These are phyloP conservation scores for Yamadazyma sp. DNA, from an alignment of 805 yeast genomes.

Conservation along the genomic window DNA sequence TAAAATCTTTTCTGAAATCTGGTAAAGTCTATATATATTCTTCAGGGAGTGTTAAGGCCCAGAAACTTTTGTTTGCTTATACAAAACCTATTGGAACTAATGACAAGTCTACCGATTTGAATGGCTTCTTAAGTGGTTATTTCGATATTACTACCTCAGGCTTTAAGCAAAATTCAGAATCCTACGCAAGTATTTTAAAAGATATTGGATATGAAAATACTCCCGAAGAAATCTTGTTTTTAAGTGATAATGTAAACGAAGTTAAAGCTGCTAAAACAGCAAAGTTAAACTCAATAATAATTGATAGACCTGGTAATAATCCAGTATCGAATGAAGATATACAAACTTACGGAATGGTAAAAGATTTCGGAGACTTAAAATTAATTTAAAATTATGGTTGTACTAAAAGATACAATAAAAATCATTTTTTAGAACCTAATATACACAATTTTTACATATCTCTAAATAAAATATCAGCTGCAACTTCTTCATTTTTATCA, in stretches of 20 bases:
- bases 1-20: slow-evolving; percentile 38
- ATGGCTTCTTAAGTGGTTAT: slow-evolving; percentile 56
- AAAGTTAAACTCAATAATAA: slow-evolving; percentile 58
- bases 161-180: slow-evolving; percentile 51
- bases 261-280: slow-evolving; percentile 70
- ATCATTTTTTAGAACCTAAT: slow-evolving; percentile 1
- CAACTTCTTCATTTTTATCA: slow-evolving; percentile 94
- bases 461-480: slow-evolving; percentile 84
- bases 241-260: slow-evolving; percentile 79
- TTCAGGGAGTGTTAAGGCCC: slow-evolving; percentile 87
- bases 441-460: slow-evolving; percentile 26
- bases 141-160: slow-evolving; percentile 88
- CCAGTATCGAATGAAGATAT: slow-evolving; percentile 39
- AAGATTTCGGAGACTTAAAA: slow-evolving; percentile 4
- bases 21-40: slow-evolving; percentile 69
- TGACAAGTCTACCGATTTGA: slow-evolving; percentile 46
- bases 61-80: slow-evolving; percentile 68
- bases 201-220: slow-evolving; percentile 34
- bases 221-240: slow-evolving; percentile 48
- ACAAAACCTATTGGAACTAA: slow-evolving; percentile 47
- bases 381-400: background rate
- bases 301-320: slow-evolving; percentile 74
- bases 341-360: slow-evolving; percentile 19
- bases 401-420: background rate
- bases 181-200: slow-evolving; percentile 56